A percentile compares a stretch with the other conserved stretches of the same genome.
These are phyloP conservation scores for Trypanosomatidae sp. DNA, from an alignment of 208 protist genomes.

Conservation along the genomic window DNA sequence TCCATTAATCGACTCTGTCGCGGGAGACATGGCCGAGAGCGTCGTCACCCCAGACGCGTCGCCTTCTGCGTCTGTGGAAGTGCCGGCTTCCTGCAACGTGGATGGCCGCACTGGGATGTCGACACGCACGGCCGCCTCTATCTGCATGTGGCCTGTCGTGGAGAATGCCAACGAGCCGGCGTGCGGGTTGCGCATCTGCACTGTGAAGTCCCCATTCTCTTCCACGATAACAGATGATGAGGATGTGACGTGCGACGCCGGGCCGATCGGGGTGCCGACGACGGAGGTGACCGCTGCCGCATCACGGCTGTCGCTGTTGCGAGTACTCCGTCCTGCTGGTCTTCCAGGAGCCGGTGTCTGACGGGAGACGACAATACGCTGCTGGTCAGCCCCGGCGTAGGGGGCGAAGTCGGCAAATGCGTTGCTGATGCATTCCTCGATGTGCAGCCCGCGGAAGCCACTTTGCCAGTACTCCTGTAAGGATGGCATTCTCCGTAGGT, in stretches of 20 bases:
- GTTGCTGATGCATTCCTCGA: conserved; percentile 71
- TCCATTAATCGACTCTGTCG: neutral
- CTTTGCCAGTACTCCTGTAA: conserved; percentile 43
- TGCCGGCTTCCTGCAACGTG: neutral
- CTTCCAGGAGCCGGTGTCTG: conserved; percentile 27
- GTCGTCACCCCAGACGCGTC: neutral
- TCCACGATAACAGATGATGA: conserved; percentile 42
- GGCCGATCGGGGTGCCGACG: conserved; percentile 19
- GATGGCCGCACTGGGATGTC: conserved; percentile 21
- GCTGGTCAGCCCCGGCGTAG: conserved; percentile 78
- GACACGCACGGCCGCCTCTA: conserved; percentile 39
- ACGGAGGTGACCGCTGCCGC: neutral
- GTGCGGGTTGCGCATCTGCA: conserved; percentile 30
- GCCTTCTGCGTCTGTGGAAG: neutral
- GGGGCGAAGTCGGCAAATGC: conserved; percentile 78
- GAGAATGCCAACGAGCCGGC: conserved; percentile 49
- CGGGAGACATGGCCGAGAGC: neutral
- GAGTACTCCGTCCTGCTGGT: neutral
- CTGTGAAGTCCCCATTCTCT: conserved; percentile 43
- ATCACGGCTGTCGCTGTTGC: neutral
- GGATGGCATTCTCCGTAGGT: conserved; percentile 10
- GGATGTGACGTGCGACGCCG: conserved; percentile 19
- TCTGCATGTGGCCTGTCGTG: conserved; percentile 35
- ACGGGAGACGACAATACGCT: conserved; percentile 51
- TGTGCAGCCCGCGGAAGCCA: conserved; percentile 50